Percentiles rank a stretch among this genome's conserved stretches.
phyloP scores from a whole-genome alignment of 495 filamentous ascomycete genomes.

The Xylaria telfairii region DNA sequence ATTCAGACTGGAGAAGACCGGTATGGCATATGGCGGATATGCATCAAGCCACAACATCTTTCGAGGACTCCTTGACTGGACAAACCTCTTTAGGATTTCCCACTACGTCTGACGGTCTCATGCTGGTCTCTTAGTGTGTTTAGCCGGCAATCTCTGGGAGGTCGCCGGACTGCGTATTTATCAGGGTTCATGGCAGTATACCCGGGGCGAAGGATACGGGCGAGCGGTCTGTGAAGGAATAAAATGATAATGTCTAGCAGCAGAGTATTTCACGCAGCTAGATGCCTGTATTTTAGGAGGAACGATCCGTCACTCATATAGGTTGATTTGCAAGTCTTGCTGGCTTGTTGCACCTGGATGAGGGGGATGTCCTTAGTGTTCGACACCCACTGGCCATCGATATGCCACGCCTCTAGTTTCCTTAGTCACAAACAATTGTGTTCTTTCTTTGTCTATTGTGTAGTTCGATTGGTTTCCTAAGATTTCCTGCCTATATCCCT shows the following conservation, averaged over 20 bases:
- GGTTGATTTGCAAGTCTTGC: conserved; percentile 32
- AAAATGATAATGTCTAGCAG: conserved; percentile 40
- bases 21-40: conserved; percentile 37
- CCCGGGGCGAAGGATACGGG: conserved; percentile 38
- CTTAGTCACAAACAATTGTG: conserved; percentile 40
- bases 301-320: conserved; percentile 34
- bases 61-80: conserved; percentile 29
- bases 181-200: conserved; percentile 41
- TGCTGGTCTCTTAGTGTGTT: conserved; percentile 22
- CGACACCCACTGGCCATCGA: conserved; percentile 33
- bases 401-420: conserved; percentile 42
- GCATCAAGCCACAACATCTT: conserved; percentile 34
- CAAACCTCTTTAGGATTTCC: conserved; percentile 26
- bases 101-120: conserved; percentile 29
- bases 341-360: conserved; percentile 34
- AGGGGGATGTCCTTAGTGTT: conserved; percentile 29
- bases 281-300: conserved; percentile 49
- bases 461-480: conserved; percentile 36
- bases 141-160: conserved; percentile 32
- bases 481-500: conserved; percentile 34
- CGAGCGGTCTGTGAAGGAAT: conserved; percentile 36
- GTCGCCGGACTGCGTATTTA: conserved; percentile 36
- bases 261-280: conserved; percentile 34
- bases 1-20: conserved; percentile 26
- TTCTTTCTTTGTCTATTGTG: conserved; percentile 40